Percentiles rank a stretch among this genome's conserved stretches.
These are phyloP conservation scores for Lentinula sp. DNA, from an alignment of 768 basidiomycete genomes.

Conservation along the genomic window DNA sequence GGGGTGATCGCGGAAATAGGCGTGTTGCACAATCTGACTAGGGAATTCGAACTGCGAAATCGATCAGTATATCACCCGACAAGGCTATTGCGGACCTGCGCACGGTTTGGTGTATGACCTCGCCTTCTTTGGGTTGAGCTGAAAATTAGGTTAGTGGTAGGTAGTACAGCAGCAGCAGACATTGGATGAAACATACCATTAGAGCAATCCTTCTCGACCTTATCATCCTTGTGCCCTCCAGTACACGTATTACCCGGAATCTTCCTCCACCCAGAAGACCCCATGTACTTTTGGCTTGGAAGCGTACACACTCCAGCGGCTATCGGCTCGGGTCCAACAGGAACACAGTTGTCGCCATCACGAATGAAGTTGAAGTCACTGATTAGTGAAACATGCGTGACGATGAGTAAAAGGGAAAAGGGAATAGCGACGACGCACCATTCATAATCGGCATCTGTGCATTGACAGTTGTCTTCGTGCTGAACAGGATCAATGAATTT, in stretches of 20 bases:
- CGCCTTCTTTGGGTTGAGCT: constrained; percentile 81
- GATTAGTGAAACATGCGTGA: neutral
- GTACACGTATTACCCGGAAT: constrained; percentile 92
- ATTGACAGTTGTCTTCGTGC: constrained; percentile 79
- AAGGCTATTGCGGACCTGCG: constrained; percentile 16
- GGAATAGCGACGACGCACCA: constrained; percentile 47
- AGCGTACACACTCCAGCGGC: constrained; percentile 67
- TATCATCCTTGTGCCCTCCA: constrained; percentile 68
- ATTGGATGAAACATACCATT: constrained; percentile 47
- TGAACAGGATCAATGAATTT: constrained; percentile 85
- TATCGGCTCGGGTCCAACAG: constrained; percentile 84
- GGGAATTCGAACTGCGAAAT: constrained; percentile 57
- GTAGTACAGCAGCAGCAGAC: neutral
- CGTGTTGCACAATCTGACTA: constrained; percentile 60
- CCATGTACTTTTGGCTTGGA: constrained; percentile 60
- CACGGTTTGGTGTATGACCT: constrained; percentile 71
- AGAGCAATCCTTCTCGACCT: constrained; percentile 69
- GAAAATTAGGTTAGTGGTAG: neutral
- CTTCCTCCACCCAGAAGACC: constrained; percentile 87
- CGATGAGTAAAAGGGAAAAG: constrained; percentile 3
- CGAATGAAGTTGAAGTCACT: constrained; percentile 91
- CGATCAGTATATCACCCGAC: neutral
- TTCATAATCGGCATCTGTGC: constrained; percentile 86
- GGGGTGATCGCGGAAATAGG: constrained; percentile 80
- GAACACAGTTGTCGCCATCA: constrained; percentile 68